These are phyloP conservation scores for Camellia japonica DNA, from an alignment of 148 eudicot species.

Conservation along the genomic window DNA sequence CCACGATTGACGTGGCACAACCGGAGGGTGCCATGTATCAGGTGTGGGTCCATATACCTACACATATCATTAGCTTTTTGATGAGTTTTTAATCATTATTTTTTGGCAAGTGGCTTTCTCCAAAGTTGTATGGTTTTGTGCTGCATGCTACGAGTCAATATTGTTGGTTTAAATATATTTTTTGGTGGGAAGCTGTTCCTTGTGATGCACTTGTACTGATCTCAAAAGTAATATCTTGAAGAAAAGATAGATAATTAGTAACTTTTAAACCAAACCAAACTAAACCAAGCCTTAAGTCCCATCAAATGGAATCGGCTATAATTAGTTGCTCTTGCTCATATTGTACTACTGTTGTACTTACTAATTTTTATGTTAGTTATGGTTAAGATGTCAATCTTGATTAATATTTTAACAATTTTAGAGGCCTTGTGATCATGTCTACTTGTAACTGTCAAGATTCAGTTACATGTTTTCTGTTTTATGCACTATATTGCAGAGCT, in stretches of 20 bases:
- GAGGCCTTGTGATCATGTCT: neutral
- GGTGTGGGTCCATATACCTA: neutral
- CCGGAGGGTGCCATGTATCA: too few species aligned
- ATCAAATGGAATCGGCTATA: too few species aligned
- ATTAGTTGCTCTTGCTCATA: neutral
- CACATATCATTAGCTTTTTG: neutral
- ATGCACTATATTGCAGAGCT: conserved; percentile 4
- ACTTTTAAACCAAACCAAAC: too few species aligned
- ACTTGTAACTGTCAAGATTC: conserved; percentile 6
- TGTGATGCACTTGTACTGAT: neutral
- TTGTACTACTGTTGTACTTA: neutral
- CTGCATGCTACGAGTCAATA: conserved; percentile 12
- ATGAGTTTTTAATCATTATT: neutral
- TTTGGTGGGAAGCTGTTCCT: neutral
- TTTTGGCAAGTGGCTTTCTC: neutral
- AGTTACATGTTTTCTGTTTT: neutral
- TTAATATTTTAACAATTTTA: neutral
- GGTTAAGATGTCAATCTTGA: neutral
- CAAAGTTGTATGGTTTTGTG: neutral
- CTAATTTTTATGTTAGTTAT: neutral
- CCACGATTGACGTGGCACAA: too few species aligned
- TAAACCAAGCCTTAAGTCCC: too few species aligned
- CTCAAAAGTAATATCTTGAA: neutral
- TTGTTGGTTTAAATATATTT: neutral
- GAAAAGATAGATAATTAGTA: neutral